These are phyloP conservation scores for Tetradesmus lagerheimii DNA, from an alignment of 139 green algal species.

Conservation along the genomic window DNA sequence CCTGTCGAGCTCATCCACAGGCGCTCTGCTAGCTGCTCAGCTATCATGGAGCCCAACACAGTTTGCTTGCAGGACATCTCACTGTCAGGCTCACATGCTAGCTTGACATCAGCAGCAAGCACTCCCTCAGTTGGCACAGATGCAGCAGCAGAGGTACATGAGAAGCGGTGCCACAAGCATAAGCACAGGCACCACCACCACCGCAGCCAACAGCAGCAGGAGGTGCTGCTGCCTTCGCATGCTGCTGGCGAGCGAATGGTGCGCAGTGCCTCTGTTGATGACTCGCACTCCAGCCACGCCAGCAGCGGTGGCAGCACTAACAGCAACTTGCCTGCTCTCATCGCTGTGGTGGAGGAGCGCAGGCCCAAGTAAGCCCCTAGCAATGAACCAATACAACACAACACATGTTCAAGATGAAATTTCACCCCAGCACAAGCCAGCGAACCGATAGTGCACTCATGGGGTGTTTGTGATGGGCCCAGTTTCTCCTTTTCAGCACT, in stretches of 20 bases:
- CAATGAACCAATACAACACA: no score
- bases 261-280: neutral
- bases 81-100: neutral
- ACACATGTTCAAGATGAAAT: no score
- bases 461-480: no score
- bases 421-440: no score
- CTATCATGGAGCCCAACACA: neutral
- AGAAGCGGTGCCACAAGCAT: neutral
- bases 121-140: neutral
- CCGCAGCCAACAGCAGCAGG: neutral
- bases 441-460: no score
- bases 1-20: neutral
- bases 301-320: neutral
- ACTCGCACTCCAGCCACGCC: neutral
- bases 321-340: neutral
- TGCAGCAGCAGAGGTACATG: neutral
- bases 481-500: no score
- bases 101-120: neutral
- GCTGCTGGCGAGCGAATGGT: neutral
- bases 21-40: conserved; percentile 16
- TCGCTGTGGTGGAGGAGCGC: neutral
- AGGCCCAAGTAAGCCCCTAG: neutral
- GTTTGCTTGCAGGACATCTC: neutral
- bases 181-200: conserved; percentile 8
- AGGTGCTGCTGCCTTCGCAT: neutral